Evolutionary conservation across 108 stramenopile genomes (phyloP), one percentile per base, ranked within the genome.

Genomic region (Skeletonema grethae): DNA sequence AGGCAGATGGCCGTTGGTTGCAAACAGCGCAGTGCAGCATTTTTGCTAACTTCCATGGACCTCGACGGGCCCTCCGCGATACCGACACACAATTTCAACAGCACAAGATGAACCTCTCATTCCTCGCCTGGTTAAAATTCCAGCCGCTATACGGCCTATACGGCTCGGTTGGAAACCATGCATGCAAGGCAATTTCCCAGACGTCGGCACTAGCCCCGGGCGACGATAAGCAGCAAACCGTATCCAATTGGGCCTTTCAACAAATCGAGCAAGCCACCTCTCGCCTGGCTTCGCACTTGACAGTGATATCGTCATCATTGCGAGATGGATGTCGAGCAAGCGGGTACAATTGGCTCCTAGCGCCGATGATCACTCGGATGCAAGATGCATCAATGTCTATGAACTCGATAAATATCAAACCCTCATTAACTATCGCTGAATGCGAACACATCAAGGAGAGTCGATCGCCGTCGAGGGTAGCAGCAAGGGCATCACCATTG

Each of bases 181-280:
- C 67, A 25, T 58, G 57, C 56, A 68, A 68, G 55, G 55, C 67
- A 4, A 68, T 68, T 35, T 39, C 30, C 10, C 67, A 57, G 24
- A 53, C 67, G 20, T 67, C 67, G 31, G 32, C 67, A 0, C 32
- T 30, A n/a, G 29, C 29, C 20, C 32, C 55, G 16, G 67, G 32
- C 16, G 59, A 60, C 59, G 50, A 53, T 1, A 53, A 53, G 50
- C 15, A n/a, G 18, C 50, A 57, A 61, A 61, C 73, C 13, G 46
- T 64, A 12, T 68, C 70, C 36, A 45, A 55, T 63, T 79, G 70
- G 71, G 61, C 67, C 18, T 46, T 68, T 57, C 71, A 79, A 12
- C 18, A 53, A 6, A 22, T 72, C 5, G 34, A 62, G 12, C n/a
- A 32, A 3, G 45, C 45, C 57, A 63, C 76, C n/a, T 36, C 53